These are phyloP conservation scores for Falciphora oryzae DNA, from an alignment of 2,329 filamentous ascomycete species.

Conservation along the genomic window DNA sequence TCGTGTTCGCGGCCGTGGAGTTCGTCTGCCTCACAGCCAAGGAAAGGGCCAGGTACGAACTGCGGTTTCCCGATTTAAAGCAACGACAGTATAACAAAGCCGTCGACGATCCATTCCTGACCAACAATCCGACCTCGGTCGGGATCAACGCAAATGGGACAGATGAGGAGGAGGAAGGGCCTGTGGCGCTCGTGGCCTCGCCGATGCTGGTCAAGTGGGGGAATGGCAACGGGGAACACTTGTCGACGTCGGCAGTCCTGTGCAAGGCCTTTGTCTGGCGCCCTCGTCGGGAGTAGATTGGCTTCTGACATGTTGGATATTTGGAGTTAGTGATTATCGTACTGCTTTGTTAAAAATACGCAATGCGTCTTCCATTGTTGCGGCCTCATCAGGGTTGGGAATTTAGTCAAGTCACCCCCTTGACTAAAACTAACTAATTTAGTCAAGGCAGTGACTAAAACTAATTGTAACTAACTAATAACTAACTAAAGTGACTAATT, in stretches of 20 bases:
- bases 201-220: constrained; percentile 3
- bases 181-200: neutral
- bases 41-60: neutral
- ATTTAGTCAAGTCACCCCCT: too few relatives aligned
- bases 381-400: too few relatives aligned
- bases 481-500: too few relatives aligned
- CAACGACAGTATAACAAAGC: neutral
- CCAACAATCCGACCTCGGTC: neutral
- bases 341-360: too few relatives aligned
- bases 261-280: neutral
- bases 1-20: neutral
- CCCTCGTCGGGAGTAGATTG: too few relatives aligned
- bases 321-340: too few relatives aligned
- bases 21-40: neutral
- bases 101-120: neutral
- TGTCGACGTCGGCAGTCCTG: neutral
- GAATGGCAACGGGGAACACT: neutral
- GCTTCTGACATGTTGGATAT: too few relatives aligned
- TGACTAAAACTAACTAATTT: too few relatives aligned
- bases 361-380: too few relatives aligned
- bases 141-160: neutral
- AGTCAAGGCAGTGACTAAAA: too few relatives aligned
- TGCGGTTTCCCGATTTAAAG: neutral
- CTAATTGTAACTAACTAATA: too few relatives aligned
- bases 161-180: neutral